Evolutionary conservation across 176 grass and related monocot genomes (phyloP), one percentile per base, ranked within the genome.

Genomic region (Typha latifolia): DNA sequence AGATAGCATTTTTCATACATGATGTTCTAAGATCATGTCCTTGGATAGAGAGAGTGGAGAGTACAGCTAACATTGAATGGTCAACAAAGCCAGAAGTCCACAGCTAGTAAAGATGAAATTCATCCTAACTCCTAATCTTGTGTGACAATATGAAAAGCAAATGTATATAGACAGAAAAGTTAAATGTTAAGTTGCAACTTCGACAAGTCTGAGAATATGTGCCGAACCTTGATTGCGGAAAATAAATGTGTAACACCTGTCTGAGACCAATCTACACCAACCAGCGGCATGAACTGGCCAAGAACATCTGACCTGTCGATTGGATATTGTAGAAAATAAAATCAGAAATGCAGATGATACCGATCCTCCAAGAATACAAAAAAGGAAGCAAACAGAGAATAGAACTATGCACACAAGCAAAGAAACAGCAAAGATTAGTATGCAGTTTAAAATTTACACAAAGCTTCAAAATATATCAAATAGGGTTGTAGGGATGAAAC

Each of bases 211-310:
- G 23, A 70, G 48, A 77, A 72, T 14, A 18, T 24, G 47, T 8
- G 23, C 19, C 12, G 70, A 83, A 96, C 92, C 85, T 96, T 86
- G 73, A 96, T 96, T 80, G 88, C 85, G 80, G 92, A 96, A 83
- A 96, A 96, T 55, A 96, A 86, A 89, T 96, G 92, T 72, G 88
- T 69, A 68, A 96, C 92, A 79, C 92, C 92, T 63, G 84, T 96
- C 72, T 96, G 92, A 70, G 88, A 96, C 92, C 92, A 96, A 88
- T 96, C 92, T 70, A 89, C 80, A 86, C 92, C 92, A 72, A 96
- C 92, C 66, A 96, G 43, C 70, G 92, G 92, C 92, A 96, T 96
- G 69, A 96, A 91, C 69, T 91, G 92, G 74, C 92, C 92, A 72
- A 96, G 92, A 79, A 96, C 92, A 78, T 96, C 92, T 69, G 92